These are phyloP conservation scores for Ogataea henricii DNA, from an alignment of 805 yeast genomes.

Conservation along the genomic window DNA sequence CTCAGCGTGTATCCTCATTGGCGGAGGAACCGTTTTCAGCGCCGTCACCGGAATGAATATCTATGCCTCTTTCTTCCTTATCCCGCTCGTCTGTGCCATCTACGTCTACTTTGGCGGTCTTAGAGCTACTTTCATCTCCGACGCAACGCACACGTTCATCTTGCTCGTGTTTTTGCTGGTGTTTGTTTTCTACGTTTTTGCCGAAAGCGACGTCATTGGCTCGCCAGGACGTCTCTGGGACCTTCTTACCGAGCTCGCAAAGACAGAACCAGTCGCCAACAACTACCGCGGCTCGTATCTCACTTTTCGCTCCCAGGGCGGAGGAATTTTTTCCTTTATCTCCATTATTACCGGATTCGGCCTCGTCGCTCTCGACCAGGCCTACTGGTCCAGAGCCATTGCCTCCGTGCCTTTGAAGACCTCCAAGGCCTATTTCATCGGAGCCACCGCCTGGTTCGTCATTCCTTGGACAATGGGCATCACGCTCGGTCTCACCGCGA, in stretches of 20 bases:
- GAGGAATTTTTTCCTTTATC: constrained; percentile 10
- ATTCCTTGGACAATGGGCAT: constrained; percentile 41
- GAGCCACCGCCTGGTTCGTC: constrained; percentile 41
- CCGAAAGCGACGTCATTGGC: constrained; percentile 42
- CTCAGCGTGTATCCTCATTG: constrained; percentile 30
- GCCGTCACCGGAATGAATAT: constrained; percentile 47
- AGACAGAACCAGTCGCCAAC: constrained; percentile 30
- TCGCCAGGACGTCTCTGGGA: constrained; percentile 48
- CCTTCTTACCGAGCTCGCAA: constrained; percentile 38
- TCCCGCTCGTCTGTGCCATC: constrained; percentile 49
- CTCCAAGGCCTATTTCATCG: constrained; percentile 38
- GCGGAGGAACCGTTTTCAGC: constrained; percentile 46
- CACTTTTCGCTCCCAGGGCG: constrained; percentile 16
- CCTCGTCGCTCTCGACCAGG: constrained; percentile 23
- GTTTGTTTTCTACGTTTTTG: constrained; percentile 37
- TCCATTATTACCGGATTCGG: constrained; percentile 37
- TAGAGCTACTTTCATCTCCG: constrained; percentile 55
- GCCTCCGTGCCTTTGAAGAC: constrained; percentile 40
- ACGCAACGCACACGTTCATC: constrained; percentile 50
- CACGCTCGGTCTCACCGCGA: constrained; percentile 18
- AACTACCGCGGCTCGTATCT: constrained; percentile 32
- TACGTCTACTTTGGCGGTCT: constrained; percentile 55
- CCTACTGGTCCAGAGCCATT: constrained; percentile 37
- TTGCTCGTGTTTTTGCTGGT: constrained; percentile 36
- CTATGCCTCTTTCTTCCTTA: constrained; percentile 46